Evolutionary conservation across 768 basidiomycete genomes (phyloP).

Genomic region (Cubamyces sp.): DNA sequence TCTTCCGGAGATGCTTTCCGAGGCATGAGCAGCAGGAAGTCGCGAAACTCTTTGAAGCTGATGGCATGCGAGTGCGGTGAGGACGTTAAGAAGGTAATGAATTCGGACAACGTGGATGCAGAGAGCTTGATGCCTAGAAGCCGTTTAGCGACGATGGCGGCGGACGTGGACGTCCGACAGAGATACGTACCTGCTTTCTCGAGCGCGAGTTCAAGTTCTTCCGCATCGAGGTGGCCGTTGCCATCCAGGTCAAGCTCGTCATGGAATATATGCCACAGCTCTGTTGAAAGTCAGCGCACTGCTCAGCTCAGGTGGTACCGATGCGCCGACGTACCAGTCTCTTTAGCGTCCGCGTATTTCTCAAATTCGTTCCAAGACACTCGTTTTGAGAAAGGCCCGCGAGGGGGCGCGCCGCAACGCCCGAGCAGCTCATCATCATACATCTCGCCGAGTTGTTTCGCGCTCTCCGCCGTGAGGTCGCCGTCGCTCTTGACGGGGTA

Average conservation of each 20-base stretch:
- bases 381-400: constrained; percentile 40
- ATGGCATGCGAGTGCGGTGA: constrained; percentile 70
- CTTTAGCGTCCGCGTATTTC: constrained; percentile 78
- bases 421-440: constrained; percentile 80
- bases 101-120: constrained; percentile 72
- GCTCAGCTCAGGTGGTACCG: not conserved
- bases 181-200: constrained; percentile 64
- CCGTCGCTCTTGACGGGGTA: constrained; percentile 28
- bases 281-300: constrained; percentile 40
- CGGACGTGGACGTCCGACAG: not conserved
- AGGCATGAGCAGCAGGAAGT: constrained; percentile 87
- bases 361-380: constrained; percentile 76
- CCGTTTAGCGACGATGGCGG: not conserved
- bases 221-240: constrained; percentile 78
- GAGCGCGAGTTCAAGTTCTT: constrained; percentile 65
- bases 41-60: constrained; percentile 84
- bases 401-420: constrained; percentile 50
- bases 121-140: constrained; percentile 70
- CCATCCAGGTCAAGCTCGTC: constrained; percentile 89
- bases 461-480: constrained; percentile 46
- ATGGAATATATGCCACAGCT: constrained; percentile 91
- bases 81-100: constrained; percentile 78
- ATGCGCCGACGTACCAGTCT: constrained; percentile 60
- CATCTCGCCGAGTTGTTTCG: constrained; percentile 63
- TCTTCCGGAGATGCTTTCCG: constrained; percentile 79